Conservation (phyloP, 805 yeast species). For the Lipomyces spencermartinsiae region DNA sequence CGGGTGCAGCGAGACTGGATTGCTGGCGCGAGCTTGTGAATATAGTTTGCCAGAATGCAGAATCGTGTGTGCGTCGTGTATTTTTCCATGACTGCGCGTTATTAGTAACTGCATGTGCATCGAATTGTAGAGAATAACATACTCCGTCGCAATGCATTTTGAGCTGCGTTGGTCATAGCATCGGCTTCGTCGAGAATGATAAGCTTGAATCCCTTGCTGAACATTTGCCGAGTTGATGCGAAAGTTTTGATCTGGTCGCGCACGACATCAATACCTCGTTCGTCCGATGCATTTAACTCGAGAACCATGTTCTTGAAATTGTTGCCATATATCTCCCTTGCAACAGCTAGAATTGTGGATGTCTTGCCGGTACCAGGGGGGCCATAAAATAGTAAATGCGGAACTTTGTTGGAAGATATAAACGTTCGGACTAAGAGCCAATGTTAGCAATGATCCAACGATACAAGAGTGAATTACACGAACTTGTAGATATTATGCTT, state of each 20-base stretch:
- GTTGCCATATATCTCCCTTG: slow-evolving; percentile 85
- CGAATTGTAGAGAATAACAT: slow-evolving; percentile 73
- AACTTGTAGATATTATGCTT: slow-evolving; percentile 75
- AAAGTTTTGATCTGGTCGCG: slow-evolving; percentile 95
- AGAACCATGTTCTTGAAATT: slow-evolving; percentile 82
- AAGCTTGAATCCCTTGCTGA: slow-evolving; percentile 92
- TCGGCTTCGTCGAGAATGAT: slow-evolving; percentile 95
- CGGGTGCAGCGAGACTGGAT: slow-evolving; percentile 92
- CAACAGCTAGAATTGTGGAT: slow-evolving; percentile 84
- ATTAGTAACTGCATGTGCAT: slow-evolving; percentile 47
- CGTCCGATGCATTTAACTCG: slow-evolving; percentile 96
- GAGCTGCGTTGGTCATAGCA: slow-evolving; percentile 97
- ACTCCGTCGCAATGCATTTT: slow-evolving; percentile 90
- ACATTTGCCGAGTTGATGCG: slow-evolving; percentile 94
- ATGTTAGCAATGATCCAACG: background rate
- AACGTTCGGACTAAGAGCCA: slow-evolving; percentile 65
- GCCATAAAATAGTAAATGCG: slow-evolving; percentile 92
- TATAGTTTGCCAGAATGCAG: slow-evolving; percentile 92
- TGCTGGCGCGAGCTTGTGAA: slow-evolving; percentile 96
- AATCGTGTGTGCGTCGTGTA: slow-evolving; percentile 90
- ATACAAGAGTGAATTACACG: slow-evolving; percentile 12
- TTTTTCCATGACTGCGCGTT: slow-evolving; percentile 66
- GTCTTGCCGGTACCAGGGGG: slow-evolving; percentile 97
- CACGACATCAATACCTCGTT: slow-evolving; percentile 97
- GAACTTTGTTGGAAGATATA: slow-evolving; percentile 80